phyloP scores from a whole-genome alignment of 169 alveolate genomes.

The Perkinsus olseni region DNA sequence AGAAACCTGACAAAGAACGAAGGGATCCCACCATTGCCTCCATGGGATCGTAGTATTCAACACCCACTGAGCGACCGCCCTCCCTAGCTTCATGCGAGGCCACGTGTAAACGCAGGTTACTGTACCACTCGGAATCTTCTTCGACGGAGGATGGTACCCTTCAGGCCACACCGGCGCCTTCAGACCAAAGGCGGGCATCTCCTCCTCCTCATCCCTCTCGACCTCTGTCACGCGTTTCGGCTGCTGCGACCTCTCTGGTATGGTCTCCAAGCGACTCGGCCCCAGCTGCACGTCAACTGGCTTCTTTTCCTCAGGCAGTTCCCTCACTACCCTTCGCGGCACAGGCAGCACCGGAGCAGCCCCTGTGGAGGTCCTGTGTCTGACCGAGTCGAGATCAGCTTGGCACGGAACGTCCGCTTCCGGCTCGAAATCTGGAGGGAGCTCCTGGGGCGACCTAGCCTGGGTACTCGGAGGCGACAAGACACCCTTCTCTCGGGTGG shows the following conservation, averaged over 20 bases:
- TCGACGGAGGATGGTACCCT: background rate
- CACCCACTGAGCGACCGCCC: background rate
- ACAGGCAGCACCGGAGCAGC: background rate
- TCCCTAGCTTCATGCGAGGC: background rate
- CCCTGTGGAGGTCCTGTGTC: background rate
- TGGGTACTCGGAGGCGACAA: background rate
- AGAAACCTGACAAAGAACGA: background rate
- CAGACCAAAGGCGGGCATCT: background rate
- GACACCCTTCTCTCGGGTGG: background rate
- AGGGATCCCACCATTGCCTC: background rate
- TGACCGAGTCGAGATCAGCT: background rate
- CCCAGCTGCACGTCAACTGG: background rate
- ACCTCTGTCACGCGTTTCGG: background rate
- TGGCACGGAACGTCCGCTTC: background rate
- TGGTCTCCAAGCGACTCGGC: background rate
- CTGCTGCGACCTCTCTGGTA: background rate
- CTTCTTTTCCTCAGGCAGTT: background rate
- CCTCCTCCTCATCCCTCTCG: background rate
- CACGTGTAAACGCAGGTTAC: background rate
- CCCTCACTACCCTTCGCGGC: background rate
- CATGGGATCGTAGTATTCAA: background rate
- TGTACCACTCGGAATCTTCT: background rate
- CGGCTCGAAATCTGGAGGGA: background rate
- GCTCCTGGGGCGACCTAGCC: background rate
- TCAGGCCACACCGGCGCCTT: background rate